These are phyloP conservation scores for Zygotorulaspora mrakii DNA, from an alignment of 1,139 yeast genomes.

Conservation along the genomic window DNA sequence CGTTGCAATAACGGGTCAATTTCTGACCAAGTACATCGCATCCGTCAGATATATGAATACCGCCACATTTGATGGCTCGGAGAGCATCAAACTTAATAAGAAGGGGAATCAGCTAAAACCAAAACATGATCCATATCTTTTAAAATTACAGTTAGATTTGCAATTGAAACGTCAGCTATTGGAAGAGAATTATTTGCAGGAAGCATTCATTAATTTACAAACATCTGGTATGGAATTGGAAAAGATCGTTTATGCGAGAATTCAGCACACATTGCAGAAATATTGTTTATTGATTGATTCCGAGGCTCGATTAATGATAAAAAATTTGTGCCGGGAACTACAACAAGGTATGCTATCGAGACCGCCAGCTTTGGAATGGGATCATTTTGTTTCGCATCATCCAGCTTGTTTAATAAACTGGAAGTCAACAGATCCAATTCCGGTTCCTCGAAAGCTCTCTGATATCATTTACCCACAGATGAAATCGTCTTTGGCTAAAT, in stretches of 20 bases:
- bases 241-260: constrained; percentile 60
- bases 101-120: constrained; percentile 29
- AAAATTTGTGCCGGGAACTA: constrained; percentile 57
- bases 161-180: constrained; percentile 65
- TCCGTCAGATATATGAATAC: constrained; percentile 34
- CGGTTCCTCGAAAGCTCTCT: constrained; percentile 45
- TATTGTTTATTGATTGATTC: constrained; percentile 54
- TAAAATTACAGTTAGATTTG: constrained; percentile 59
- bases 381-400: constrained; percentile 58
- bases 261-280: constrained; percentile 55
- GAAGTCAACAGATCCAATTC: constrained; percentile 48
- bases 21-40: constrained; percentile 44
- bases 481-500: constrained; percentile 50
- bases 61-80: constrained; percentile 20
- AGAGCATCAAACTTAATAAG: constrained; percentile 17
- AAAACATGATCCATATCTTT: constrained; percentile 61
- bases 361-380: constrained; percentile 69
- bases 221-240: constrained; percentile 69
- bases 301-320: constrained; percentile 55
- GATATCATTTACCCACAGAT: constrained; percentile 50
- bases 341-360: constrained; percentile 61
- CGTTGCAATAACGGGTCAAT: constrained; percentile 42
- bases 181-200: constrained; percentile 68
- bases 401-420: constrained; percentile 41
- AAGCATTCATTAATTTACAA: constrained; percentile 67